Conservation (phyloP, 2,329 filamentous ascomycete species). For the Scedosporium minutisporum region DNA sequence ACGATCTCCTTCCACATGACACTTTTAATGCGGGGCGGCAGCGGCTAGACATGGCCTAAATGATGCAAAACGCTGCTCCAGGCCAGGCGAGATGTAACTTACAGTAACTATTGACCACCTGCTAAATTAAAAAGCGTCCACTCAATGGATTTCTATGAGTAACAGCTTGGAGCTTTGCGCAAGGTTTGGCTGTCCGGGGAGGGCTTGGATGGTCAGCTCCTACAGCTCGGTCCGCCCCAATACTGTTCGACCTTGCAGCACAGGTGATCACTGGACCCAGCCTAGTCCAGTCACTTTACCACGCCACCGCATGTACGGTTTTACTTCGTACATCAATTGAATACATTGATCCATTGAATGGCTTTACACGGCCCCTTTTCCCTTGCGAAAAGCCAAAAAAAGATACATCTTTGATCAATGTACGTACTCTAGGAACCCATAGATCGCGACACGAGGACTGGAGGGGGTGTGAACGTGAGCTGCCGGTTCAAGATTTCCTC, state of each 20-base stretch:
- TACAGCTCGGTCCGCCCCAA: slow-evolving; percentile 1
- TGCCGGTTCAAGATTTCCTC: neutral
- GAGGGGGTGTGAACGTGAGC: no score
- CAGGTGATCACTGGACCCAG: neutral
- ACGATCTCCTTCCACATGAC: slow-evolving; percentile 1
- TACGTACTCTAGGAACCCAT: no score
- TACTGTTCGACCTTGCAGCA: neutral
- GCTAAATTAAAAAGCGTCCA: neutral
- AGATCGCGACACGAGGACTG: no score
- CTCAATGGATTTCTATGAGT: neutral
- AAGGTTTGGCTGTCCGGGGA: neutral
- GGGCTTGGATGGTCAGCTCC: neutral
- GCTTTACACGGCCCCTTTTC: neutral
- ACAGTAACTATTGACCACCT: neutral
- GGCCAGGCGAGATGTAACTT: neutral
- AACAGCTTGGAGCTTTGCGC: neutral
- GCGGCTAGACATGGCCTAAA: slow-evolving; percentile 1
- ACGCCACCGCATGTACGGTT: neutral
- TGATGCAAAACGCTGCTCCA: slow-evolving; percentile 1
- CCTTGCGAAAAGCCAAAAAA: no score
- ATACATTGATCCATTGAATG: neutral
- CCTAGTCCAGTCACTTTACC: neutral
- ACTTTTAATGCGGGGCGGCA: neutral
- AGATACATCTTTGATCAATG: no score
- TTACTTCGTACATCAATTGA: neutral